phyloP scores from a whole-genome alignment of 495 filamentous ascomycete species.

The Aspergillus asperescens region DNA sequence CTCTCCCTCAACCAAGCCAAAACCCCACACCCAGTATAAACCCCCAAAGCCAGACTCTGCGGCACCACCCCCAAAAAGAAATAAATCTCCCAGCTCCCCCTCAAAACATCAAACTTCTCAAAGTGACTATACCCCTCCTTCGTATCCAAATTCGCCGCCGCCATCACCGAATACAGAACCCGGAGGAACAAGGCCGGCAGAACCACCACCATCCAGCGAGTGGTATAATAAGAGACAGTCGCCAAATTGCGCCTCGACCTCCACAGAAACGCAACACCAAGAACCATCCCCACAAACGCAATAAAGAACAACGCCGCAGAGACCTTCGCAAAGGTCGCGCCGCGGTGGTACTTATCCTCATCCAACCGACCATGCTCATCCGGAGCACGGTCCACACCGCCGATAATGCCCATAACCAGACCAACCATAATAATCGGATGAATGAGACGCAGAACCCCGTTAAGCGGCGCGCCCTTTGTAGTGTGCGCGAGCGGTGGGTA shows the following conservation, averaged over 20 bases:
- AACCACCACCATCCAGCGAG: neutral
- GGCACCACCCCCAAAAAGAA: neutral
- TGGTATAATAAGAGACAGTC: neutral
- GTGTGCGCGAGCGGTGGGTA: neutral
- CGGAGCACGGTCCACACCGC: neutral
- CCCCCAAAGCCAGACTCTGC: neutral
- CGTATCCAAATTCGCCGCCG: constrained; percentile 1
- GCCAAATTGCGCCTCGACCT: neutral
- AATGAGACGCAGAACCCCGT: neutral
- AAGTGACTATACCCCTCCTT: neutral
- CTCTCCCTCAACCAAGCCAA: neutral
- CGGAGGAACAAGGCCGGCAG: neutral
- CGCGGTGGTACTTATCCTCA: neutral
- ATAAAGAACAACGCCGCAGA: neutral
- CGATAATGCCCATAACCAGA: neutral
- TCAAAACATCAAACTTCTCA: neutral
- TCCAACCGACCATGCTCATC: neutral
- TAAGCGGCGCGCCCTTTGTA: neutral
- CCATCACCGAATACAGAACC: neutral
- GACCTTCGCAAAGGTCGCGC: neutral
- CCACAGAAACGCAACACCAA: neutral
- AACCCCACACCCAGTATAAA: neutral
- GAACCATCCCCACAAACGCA: neutral
- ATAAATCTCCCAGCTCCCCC: neutral
- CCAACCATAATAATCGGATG: neutral